Evolutionary conservation across 2,329 filamentous ascomycete genomes (phyloP), one percentile per base, ranked within the genome.

Genomic region (Didymosphaeria variabile): DNA sequence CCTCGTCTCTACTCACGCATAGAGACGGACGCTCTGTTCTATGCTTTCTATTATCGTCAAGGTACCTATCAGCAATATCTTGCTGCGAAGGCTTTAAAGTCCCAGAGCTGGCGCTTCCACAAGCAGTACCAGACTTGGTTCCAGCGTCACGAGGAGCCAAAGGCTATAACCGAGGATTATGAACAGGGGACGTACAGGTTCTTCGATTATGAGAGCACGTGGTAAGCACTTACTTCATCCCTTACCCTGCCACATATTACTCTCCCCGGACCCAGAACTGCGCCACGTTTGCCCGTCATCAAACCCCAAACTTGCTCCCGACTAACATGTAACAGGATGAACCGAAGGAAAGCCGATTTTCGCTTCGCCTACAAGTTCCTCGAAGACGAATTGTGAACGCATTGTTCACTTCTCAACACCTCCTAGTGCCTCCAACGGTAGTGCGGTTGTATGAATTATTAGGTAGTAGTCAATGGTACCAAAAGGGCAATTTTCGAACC

Each of bases 71-170:
- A 98, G 78, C 95, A 99, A 77, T 97, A 94, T 75, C 85, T 98
- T 61, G 93, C 95, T 1, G 95, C 95, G 15, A 97, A 97, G 80
- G 93, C 95, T n/a, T 83, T 99, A 55, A 99, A 99, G 82, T 92
- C 94, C 68, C 95, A 99, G 80, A 97, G 94, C 79, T 99, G 95
- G 95, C 88, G 95, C 59, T 99, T 99, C 79, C 95, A 99, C 82
- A 99, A 99, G 84, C 95, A 98, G 79, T 99, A 99, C 77, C 95
- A 80, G 79, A 99, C 95, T 1, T 99, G 95, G 95, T 99, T 99
- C 75, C 95, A 99, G 80, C 87, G 95, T 55, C 95, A 99, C 69
- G 95, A 99, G 76, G 95, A 99, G 82, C 95, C 95, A 19, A 99
- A 99, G 84, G 94, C 90, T 71, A 99, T 99, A 74, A 98, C 95